These are phyloP conservation scores for Sporothrix globosa DNA, from an alignment of 2,329 filamentous ascomycete species.

Conservation along the genomic window DNA sequence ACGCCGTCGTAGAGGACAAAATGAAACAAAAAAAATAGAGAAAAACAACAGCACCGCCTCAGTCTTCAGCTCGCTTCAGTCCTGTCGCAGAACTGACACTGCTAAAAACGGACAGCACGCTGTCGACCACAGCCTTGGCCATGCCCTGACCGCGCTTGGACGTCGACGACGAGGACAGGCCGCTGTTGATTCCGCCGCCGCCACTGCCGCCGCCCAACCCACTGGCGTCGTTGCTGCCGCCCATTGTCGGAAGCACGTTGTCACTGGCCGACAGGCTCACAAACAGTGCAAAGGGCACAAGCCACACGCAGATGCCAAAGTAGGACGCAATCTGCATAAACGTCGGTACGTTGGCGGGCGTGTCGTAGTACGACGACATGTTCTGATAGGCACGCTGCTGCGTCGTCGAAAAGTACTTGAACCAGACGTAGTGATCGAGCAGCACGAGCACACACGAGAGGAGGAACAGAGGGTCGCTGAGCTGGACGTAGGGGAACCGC, in stretches of 20 bases:
- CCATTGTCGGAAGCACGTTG: slow-evolving; percentile 92
- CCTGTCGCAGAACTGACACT: slow-evolving; percentile 49
- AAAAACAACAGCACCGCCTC: slow-evolving; percentile 36
- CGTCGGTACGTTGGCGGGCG: slow-evolving; percentile 65
- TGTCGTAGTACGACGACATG: slow-evolving; percentile 64
- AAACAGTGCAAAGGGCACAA: slow-evolving; percentile 93
- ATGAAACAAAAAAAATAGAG: neutral
- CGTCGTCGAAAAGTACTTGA: slow-evolving; percentile 79
- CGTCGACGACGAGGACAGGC: neutral
- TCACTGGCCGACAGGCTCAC: slow-evolving; percentile 92
- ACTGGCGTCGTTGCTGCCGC: slow-evolving; percentile 62
- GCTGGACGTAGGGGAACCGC: slow-evolving; percentile 74
- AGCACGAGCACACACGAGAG: slow-evolving; percentile 80
- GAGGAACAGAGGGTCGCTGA: slow-evolving; percentile 85
- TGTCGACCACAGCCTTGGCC: slow-evolving; percentile 67
- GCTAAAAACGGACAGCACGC: slow-evolving; percentile 56
- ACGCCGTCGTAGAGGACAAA: neutral
- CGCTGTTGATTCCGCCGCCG: slow-evolving; percentile 55
- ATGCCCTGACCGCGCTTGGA: slow-evolving; percentile 62
- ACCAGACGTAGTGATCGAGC: slow-evolving; percentile 93
- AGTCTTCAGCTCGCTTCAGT: slow-evolving; percentile 48
- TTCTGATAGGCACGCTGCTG: slow-evolving; percentile 62
- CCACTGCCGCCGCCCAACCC: slow-evolving; percentile 43
- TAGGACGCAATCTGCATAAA: slow-evolving; percentile 96
- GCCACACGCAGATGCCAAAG: slow-evolving; percentile 95